A percentile compares a stretch with the other conserved stretches of the same genome.
Conservation (phyloP, 1,284 basidiomycete species). For the Mycena sp. region DNA sequence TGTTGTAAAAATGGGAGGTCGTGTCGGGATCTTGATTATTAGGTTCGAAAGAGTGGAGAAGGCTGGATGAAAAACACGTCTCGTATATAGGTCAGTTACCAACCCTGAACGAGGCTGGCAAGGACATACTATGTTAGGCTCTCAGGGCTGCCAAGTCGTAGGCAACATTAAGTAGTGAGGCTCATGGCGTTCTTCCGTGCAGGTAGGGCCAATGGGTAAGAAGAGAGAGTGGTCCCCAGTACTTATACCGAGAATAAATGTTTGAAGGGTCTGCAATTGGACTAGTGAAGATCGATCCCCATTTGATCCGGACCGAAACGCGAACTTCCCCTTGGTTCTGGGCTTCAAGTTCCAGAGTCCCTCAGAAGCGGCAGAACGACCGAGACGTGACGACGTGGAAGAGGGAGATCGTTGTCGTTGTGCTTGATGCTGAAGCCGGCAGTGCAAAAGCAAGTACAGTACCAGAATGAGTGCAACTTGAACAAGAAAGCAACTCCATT, state of each 20-base stretch:
- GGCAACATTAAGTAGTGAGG: conserved; percentile 6
- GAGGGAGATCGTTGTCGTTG: too few relatives aligned
- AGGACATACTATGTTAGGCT: not conserved
- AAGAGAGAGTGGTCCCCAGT: not conserved
- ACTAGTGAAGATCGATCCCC: conserved; percentile 5
- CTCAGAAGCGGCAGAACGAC: not conserved
- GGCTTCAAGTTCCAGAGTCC: not conserved
- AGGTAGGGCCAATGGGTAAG: not conserved
- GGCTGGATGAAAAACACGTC: not conserved
- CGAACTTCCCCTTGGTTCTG: not conserved
- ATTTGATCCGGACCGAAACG: conserved; percentile 2
- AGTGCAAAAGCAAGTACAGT: too few relatives aligned
- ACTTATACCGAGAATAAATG: conserved; percentile 3
- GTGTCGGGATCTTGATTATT: conserved; percentile 15
- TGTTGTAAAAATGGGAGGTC: conserved; percentile 16
- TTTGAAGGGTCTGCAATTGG: conserved; percentile 1
- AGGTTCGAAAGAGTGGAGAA: conserved; percentile 18
- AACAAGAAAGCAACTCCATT: too few relatives aligned
- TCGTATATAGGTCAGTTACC: not conserved
- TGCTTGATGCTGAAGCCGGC: too few relatives aligned
- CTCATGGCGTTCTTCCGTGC: conserved; percentile 1
- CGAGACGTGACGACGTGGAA: too few relatives aligned
- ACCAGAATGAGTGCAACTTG: too few relatives aligned
- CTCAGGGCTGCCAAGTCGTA: not conserved
- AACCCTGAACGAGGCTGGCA: too few relatives aligned